A percentile compares a stretch with the other conserved stretches of the same genome.
Conservation (phyloP, 768 basidiomycete species). For the Pleurotus salmoneostramineus region DNA sequence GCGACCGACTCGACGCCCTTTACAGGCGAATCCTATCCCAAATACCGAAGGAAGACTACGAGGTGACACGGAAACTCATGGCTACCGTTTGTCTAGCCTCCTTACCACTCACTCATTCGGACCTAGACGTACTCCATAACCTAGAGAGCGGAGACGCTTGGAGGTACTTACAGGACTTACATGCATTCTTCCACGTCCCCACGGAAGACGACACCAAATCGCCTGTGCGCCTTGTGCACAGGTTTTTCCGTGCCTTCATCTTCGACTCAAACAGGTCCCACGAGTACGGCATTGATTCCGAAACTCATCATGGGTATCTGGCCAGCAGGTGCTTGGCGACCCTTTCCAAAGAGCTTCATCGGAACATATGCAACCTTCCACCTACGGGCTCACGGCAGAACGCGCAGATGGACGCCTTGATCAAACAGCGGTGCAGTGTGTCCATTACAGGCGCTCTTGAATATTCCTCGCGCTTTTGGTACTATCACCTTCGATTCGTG, state of each 20-base stretch:
- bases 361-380: background rate
- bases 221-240: background rate
- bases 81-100: slow-evolving; percentile 1
- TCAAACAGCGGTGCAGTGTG: background rate
- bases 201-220: background rate
- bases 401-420: background rate
- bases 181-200: background rate
- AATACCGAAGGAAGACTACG: background rate
- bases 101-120: background rate
- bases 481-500: slow-evolving; percentile 4
- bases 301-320: background rate
- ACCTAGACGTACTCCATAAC: background rate
- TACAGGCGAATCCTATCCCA: slow-evolving; percentile 10
- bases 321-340: background rate
- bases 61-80: slow-evolving; percentile 1
- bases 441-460: slow-evolving; percentile 3
- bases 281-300: background rate
- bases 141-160: background rate
- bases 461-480: slow-evolving; percentile 14
- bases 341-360: background rate
- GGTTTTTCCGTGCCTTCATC: background rate
- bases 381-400: background rate
- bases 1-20: slow-evolving; percentile 6
- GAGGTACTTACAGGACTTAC: background rate
- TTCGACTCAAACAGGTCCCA: background rate